Base-by-base conservation (phyloP, 1,284 basidiomycete species). In the Cryptococcus deneoformans region DNA sequence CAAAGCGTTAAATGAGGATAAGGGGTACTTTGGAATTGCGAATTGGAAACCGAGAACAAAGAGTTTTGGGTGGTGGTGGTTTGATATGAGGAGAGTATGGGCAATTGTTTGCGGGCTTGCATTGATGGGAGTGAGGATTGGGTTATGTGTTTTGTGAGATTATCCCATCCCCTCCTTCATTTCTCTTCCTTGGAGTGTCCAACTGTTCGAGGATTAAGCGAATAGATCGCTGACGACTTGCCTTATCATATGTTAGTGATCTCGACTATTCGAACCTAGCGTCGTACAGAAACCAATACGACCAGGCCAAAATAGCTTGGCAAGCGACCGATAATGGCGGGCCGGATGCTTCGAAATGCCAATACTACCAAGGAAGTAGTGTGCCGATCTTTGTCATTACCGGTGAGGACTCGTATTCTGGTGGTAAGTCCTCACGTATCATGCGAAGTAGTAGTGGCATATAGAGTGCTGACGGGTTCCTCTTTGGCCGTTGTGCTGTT, bases 281-380 rank as follows among this genome's bases (percentile, higher is more conserved):
- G 6, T 42, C 56, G 6, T 69, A 69, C 44, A 43, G 52, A 11
- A 44, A 43, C 12, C 55, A 66, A 50, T 69, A 71, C 49, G 42
- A 55, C 1, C 29, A 51, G 3, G 61, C 61, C 3, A 16, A 48
- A 12, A 10, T 47, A 3, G 12, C 35, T 2, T 71, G 64, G 64
- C 36, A 46, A 12, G 39, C 29, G 12, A 61, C 65, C 36, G 36
- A 56, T 12, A 39, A 12, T 11, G 50, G 50, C 36, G 67, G 69
- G 16, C 69, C 67, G 7, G 34, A 40, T 11, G 43, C 49, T 3
- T 34, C 44, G 12, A 39, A 53, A 2, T 71, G 69, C 56, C 66
- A 67, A 37, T 71, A 65, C 50, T 69, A 66, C 50, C 36, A 58
- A 37, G 65, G 59, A 5, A 64, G 62, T 44, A 58, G 58, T 7